A percentile compares a stretch with the other conserved stretches of the same genome.
phyloP scores from a whole-genome alignment of 345 rosid species.

The Aethionema arabicum region DNA sequence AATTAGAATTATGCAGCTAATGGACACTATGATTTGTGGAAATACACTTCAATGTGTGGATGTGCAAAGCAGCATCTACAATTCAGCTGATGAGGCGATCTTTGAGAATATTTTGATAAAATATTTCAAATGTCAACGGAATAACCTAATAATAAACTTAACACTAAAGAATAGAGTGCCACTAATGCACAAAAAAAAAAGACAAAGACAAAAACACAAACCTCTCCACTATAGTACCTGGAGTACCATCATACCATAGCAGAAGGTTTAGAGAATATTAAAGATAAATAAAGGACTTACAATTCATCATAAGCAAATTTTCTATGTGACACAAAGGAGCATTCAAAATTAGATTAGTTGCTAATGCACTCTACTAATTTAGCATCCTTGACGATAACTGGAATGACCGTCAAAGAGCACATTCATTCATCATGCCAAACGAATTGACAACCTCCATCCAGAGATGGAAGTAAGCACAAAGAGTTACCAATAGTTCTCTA shows the following conservation, averaged over 20 bases:
- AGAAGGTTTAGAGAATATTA: conserved; percentile 6
- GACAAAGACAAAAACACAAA: conserved; percentile 11
- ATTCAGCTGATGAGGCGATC: background rate
- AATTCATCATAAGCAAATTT: conserved; percentile 7
- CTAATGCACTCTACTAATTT: conserved; percentile 16
- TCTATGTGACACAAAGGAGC: conserved; percentile 19
- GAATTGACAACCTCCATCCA: conserved; percentile 25
- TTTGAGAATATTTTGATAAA: background rate
- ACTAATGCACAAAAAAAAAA: conserved; percentile 15
- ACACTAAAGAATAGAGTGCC: conserved; percentile 6
- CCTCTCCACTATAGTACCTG: background rate
- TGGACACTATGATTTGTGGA: conserved; percentile 4
- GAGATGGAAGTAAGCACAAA: conserved; percentile 18
- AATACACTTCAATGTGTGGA: conserved; percentile 11
- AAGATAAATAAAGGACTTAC: conserved; percentile 12
- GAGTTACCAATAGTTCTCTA: conserved; percentile 13
- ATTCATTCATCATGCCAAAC: conserved; percentile 29
- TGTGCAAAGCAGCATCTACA: conserved; percentile 22
- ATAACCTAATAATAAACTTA: conserved; percentile 15
- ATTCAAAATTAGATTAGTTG: conserved; percentile 16
- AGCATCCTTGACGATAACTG: conserved; percentile 12
- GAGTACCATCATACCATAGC: conserved; percentile 24
- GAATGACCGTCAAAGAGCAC: conserved; percentile 24
- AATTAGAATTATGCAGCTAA: conserved; percentile 18
- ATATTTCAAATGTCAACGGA: conserved; percentile 1